Evolutionary conservation across 2,329 filamentous ascomycete species (phyloP).

Genomic region (Clarireedia paspali): DNA sequence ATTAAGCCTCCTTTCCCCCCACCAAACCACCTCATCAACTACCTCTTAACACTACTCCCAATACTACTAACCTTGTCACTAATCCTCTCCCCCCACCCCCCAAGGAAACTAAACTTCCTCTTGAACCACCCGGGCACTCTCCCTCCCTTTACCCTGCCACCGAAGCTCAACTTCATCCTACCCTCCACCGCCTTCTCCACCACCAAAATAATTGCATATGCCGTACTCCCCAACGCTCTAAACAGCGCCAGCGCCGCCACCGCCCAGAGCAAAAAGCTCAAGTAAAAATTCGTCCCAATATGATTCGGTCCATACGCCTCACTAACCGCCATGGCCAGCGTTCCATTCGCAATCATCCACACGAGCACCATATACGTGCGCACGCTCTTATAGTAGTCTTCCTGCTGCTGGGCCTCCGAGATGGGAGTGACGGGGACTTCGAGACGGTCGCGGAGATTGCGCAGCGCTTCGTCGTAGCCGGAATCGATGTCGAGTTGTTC

Average conservation of each 20-base stretch:
- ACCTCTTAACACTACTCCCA: constrained; percentile 19
- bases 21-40: not conserved
- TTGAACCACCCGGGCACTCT: constrained; percentile 24
- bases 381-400: constrained; percentile 97
- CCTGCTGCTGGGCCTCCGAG: constrained; percentile 78
- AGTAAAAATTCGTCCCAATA: constrained; percentile 79
- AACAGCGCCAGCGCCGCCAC: constrained; percentile 84
- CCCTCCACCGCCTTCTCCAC: constrained; percentile 84
- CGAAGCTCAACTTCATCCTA: constrained; percentile 43
- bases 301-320: constrained; percentile 71
- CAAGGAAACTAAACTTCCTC: not conserved
- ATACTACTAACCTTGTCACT: constrained; percentile 26
- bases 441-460: constrained; percentile 88
- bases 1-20: not conserved
- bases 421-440: constrained; percentile 60
- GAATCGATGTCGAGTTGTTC: constrained; percentile 98
- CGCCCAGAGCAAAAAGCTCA: constrained; percentile 87
- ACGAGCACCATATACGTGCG: constrained; percentile 95
- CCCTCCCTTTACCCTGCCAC: constrained; percentile 25
- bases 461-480: constrained; percentile 92
- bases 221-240: constrained; percentile 71
- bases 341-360: constrained; percentile 89
- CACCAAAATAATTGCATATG: constrained; percentile 77
- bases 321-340: constrained; percentile 86
- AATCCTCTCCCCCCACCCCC: constrained; percentile 23